phyloP scores from a whole-genome alignment of 2,329 filamentous ascomycete genomes.

The Calonectria naviculata region DNA sequence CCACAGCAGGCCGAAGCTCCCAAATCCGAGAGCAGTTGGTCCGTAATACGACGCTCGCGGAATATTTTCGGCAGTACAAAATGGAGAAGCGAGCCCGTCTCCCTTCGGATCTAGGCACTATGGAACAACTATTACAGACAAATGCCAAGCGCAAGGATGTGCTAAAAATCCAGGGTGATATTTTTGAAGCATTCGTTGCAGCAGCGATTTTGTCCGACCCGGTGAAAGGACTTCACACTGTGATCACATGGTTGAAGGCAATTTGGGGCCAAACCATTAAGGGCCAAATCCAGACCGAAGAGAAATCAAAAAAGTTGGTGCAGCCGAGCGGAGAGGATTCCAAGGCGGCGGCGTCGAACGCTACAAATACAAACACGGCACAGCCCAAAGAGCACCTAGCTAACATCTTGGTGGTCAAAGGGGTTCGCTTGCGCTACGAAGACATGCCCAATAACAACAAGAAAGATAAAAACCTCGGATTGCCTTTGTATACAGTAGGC shows the following conservation, averaged over 20 bases:
- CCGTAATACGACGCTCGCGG: constrained; percentile 81
- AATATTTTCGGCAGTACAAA: constrained; percentile 76
- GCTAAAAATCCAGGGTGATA: constrained; percentile 82
- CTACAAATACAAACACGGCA: constrained; percentile 4
- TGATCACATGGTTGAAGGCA: constrained; percentile 76
- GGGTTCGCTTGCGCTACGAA: constrained; percentile 70
- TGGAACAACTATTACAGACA: constrained; percentile 35
- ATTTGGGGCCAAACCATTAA: constrained; percentile 78
- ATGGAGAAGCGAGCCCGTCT: constrained; percentile 74
- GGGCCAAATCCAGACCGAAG: constrained; percentile 61
- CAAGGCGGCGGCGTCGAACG: not conserved
- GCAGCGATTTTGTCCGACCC: constrained; percentile 78
- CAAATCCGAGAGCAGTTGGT: constrained; percentile 84
- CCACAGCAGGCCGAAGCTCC: constrained; percentile 76
- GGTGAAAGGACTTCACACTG: constrained; percentile 68
- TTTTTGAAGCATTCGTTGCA: constrained; percentile 92
- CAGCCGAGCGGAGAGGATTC: not conserved
- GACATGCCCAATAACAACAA: constrained; percentile 62
- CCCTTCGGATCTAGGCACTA: constrained; percentile 55
- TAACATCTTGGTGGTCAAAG: constrained; percentile 61
- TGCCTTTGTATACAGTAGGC: constrained; percentile 71
- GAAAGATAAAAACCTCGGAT: constrained; percentile 63
- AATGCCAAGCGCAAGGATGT: constrained; percentile 61
- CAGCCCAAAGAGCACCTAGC: constrained; percentile 46
- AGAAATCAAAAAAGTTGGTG: constrained; percentile 33